phyloP scores from a whole-genome alignment of 228 moss, liverwort and hornwort genomes.

The Sphagnum fallax region DNA sequence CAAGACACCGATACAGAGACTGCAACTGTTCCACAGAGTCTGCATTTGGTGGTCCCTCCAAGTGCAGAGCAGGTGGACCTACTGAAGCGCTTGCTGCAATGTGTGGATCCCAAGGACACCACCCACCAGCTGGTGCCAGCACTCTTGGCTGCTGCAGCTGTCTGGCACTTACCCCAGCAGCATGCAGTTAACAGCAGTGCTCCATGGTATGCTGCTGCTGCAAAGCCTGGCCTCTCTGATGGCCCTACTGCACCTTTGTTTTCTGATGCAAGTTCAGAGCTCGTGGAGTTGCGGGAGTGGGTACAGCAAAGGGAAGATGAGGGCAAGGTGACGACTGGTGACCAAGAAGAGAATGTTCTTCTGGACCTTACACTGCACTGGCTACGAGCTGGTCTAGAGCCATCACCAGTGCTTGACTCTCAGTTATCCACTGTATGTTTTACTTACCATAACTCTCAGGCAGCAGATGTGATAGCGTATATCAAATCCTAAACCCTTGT shows the following conservation, averaged over 20 bases:
- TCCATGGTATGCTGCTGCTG: slow-evolving; percentile 42
- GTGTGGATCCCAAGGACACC: slow-evolving; percentile 32
- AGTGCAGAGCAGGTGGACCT: slow-evolving; percentile 31
- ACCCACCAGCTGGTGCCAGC: slow-evolving; percentile 58
- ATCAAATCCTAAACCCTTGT: neutral
- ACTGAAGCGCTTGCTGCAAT: slow-evolving; percentile 54
- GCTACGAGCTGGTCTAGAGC: slow-evolving; percentile 68
- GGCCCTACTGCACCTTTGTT: slow-evolving; percentile 25
- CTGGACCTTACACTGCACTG: slow-evolving; percentile 60
- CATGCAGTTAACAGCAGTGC: slow-evolving; percentile 18
- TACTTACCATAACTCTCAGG: too few relatives aligned
- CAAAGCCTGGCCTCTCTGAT: slow-evolving; percentile 37
- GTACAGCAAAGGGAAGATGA: slow-evolving; percentile 43
- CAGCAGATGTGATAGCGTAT: neutral
- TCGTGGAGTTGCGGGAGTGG: slow-evolving; percentile 56
- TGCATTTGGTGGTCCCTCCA: slow-evolving; percentile 35
- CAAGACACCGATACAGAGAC: slow-evolving; percentile 24
- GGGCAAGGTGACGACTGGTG: slow-evolving; percentile 9
- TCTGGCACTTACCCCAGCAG: slow-evolving; percentile 51
- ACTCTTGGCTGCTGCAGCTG: slow-evolving; percentile 76
- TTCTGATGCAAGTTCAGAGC: slow-evolving; percentile 44
- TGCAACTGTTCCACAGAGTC: slow-evolving; percentile 35
- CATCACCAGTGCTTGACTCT: slow-evolving; percentile 28
- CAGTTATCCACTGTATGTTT: slow-evolving; percentile 51
- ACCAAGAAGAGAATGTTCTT: slow-evolving; percentile 27